Evolutionary conservation across 2,329 filamentous ascomycete species (phyloP), one percentile per base, ranked within the genome.

Genomic region (Colletotrichum liriopes): DNA sequence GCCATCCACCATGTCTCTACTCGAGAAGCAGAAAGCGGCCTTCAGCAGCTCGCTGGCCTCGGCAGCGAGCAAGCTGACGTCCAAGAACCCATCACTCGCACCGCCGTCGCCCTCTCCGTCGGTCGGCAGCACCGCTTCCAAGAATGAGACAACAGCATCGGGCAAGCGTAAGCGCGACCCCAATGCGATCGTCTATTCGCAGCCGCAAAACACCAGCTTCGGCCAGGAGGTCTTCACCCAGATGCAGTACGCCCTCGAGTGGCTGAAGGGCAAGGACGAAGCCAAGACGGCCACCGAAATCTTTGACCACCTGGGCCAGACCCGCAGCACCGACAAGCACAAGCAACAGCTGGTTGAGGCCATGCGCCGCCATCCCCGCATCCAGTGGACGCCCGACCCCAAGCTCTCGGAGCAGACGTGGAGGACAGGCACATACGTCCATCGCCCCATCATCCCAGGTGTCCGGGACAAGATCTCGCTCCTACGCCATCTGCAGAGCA

Each of bases 171-270:
- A 92, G 82, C 86, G 88, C 77, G 88, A 90, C 75, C 80, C 82
- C 51, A 81, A 81, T 6, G 86, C 86, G 58, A 85, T 87, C 16
- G 86, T 93, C 65, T 96, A 92, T 83, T 95, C 93, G 67, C 94
- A 95, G 83, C 93, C 93, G 26, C 88, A 89, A 75, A 91, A 92
- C 78, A 94, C 91, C 20, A 93, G 92, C 79, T 93, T 92, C 64
- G 94, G 95, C 76, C 88, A 88, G 72, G 93, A 96, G 81, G 91
- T 96, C 81, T 92, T 94, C 85, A 97, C 95, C 16, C 94, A 97
- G 81, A 92, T 98, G 80, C 90, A 93, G 70, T 98, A 95, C 83
- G 94, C 94, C 26, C 92, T 97, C 80, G 91, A 95, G 74, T 94
- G 94, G 80, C 90, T 98, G 72, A 92, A 92, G 83, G 90, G 90